phyloP scores from a whole-genome alignment of 192 early-diverging fungal species.

The Entomortierella lignicola region DNA sequence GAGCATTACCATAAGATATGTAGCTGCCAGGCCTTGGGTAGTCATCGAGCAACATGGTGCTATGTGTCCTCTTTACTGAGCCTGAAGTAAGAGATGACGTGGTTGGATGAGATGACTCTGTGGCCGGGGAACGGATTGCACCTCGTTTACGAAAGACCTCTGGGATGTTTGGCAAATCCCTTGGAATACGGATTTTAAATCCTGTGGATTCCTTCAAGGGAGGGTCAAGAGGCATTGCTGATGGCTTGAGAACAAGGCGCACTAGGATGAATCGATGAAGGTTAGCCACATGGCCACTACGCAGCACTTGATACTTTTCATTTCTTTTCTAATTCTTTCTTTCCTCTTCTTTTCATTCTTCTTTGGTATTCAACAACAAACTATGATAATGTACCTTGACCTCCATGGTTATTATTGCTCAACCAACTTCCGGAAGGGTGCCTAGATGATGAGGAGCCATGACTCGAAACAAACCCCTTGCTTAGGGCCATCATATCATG shows the following conservation, averaged over 20 bases:
- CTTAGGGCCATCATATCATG: conserved; percentile 25
- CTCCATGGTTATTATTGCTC: not conserved
- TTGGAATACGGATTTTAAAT: conserved; percentile 34
- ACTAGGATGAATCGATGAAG: not conserved
- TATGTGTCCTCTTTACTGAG: conserved; percentile 29
- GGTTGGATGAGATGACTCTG: not conserved
- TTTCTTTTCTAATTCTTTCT: no score
- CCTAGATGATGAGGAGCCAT: not conserved
- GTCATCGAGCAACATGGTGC: conserved; percentile 32
- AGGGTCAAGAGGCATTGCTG: not conserved
- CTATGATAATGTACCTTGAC: not conserved
- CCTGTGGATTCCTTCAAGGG: conserved; percentile 5
- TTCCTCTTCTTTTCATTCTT: no score
- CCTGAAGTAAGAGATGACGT: not conserved
- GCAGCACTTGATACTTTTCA: not conserved
- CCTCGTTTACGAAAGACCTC: conserved; percentile 45
- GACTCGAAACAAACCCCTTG: not conserved
- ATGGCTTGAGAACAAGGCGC: not conserved
- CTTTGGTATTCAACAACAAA: no score
- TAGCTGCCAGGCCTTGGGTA: not conserved
- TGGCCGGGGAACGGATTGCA: conserved; percentile 23
- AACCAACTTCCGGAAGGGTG: not conserved
- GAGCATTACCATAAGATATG: conserved; percentile 12
- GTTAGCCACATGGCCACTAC: not conserved
- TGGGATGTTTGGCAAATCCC: conserved; percentile 40